Evolutionary conservation across 106 monocot genomes (phyloP), one percentile per base, ranked within the genome.

Genomic region (Iris macrosiphon): DNA sequence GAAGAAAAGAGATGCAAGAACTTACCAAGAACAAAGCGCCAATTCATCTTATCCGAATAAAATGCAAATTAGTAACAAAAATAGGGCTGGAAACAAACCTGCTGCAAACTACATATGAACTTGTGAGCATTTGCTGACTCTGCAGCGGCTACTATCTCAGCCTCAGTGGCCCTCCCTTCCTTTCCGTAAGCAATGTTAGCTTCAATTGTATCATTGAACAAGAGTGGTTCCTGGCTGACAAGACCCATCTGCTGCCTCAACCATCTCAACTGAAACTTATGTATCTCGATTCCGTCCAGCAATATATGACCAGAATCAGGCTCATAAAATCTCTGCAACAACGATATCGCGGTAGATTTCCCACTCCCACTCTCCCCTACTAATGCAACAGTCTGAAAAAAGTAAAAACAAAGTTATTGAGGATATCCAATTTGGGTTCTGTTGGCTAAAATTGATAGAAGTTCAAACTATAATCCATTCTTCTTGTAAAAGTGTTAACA

Each of bases 311-410:
- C 54, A 24, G 54, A 33, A 54, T 54, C 34, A 9, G 54, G 54
- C 31, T 54, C 54, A 34, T 54, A 54, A 34, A 33, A 54, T 54
- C 54, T 34, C 26, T 54, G 54, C 35, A 54, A 21, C 18, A 54
- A 34, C 35, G 54, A 31, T 33, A 54, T 54, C 19, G 13, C 19
- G 31, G 54, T 54, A 19, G n/a, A n/a, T n/a, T n/a, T n/a, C n/a
- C n/a, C n/a, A n/a, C n/a, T n/a, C n/a, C n/a, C n/a, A n/a, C n/a
- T 54, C 26, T 54, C 54, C 19, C 54, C 54, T 18, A 54, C 54
- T 20, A 54, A 34, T 54, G 54, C 54, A 54, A 54, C 21, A 35
- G 18, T 54, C 54, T 54, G 54, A n/a, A 27, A 18, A 33, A 30
- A n/a, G n/a, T n/a, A 10, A 54, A 54, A 54, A 0, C 35, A 20